phyloP scores from a whole-genome alignment of 306 rosid genomes.

The Prunus dulcis region DNA sequence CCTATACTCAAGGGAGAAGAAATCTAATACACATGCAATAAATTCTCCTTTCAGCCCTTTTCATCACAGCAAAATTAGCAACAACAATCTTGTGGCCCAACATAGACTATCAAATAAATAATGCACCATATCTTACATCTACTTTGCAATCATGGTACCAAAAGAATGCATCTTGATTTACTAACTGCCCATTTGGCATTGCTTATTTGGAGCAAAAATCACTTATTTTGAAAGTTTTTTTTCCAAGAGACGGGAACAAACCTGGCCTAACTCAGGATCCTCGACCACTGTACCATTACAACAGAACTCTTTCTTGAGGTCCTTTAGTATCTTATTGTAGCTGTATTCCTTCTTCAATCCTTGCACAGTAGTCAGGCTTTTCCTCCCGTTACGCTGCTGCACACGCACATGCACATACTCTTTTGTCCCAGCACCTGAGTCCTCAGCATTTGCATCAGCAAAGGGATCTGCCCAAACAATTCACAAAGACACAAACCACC shows the following conservation, averaged over 20 bases:
- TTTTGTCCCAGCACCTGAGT: conserved; percentile 49
- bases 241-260: not conserved
- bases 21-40: not conserved
- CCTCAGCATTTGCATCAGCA: conserved; percentile 57
- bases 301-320: conserved; percentile 51
- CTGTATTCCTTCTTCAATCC: conserved; percentile 54
- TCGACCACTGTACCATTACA: conserved; percentile 52
- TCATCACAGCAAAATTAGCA: not conserved
- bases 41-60: not conserved
- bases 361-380: conserved; percentile 47
- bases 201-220: too few relatives aligned
- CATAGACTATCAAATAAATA: not conserved
- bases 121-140: not conserved
- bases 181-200: too few relatives aligned
- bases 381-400: conserved; percentile 50
- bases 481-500: not conserved
- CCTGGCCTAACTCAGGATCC: conserved; percentile 56
- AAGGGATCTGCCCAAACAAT: conserved; percentile 37
- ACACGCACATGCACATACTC: conserved; percentile 47
- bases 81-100: not conserved
- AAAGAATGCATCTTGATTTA: not conserved
- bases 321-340: conserved; percentile 51
- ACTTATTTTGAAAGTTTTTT: too few relatives aligned
- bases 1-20: not conserved
- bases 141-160: not conserved